These are phyloP conservation scores for Ailanthus altissimus DNA, from an alignment of 345 rosid genomes.

Conservation along the genomic window DNA sequence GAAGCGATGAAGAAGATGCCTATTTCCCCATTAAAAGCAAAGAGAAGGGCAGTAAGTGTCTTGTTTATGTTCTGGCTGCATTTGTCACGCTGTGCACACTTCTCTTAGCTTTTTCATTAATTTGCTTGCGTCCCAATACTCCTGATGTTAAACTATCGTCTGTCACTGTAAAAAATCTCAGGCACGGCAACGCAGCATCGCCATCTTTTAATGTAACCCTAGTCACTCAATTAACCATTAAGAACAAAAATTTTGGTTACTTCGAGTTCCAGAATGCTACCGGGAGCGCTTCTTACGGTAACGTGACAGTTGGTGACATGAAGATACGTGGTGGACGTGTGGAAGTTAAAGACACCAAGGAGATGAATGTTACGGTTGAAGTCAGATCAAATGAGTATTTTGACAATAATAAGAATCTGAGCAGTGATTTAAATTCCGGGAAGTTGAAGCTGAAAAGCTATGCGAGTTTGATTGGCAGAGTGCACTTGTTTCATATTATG, in stretches of 20 bases:
- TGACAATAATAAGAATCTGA: constrained; percentile 21
- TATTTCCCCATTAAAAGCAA: not conserved
- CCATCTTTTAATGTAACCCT: constrained; percentile 46
- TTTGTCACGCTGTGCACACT: constrained; percentile 37
- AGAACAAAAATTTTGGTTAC: constrained; percentile 51
- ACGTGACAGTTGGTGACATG: constrained; percentile 37
- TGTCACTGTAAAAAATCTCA: constrained; percentile 28
- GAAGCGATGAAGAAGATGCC: constrained; percentile 44
- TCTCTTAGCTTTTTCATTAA: constrained; percentile 31
- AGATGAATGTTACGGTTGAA: constrained; percentile 33
- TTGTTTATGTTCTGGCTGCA: constrained; percentile 38
- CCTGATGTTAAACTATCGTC: constrained; percentile 35
- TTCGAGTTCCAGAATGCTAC: constrained; percentile 38
- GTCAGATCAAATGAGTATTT: constrained; percentile 37
- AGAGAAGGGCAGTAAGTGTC: constrained; percentile 41
- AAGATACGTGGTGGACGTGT: constrained; percentile 33
- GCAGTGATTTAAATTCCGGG: constrained; percentile 40
- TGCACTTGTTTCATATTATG: constrained; percentile 29
- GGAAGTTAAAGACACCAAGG: constrained; percentile 38
- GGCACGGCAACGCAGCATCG: constrained; percentile 17
- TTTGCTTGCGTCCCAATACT: constrained; percentile 35
- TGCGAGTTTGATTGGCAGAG: constrained; percentile 45
- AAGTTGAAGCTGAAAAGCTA: constrained; percentile 39
- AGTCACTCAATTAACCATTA: constrained; percentile 34
- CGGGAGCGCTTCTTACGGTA: constrained; percentile 31